These are phyloP conservation scores for Backusella liffmaniae DNA, from an alignment of 192 early-diverging fungal genomes.

Conservation along the genomic window DNA sequence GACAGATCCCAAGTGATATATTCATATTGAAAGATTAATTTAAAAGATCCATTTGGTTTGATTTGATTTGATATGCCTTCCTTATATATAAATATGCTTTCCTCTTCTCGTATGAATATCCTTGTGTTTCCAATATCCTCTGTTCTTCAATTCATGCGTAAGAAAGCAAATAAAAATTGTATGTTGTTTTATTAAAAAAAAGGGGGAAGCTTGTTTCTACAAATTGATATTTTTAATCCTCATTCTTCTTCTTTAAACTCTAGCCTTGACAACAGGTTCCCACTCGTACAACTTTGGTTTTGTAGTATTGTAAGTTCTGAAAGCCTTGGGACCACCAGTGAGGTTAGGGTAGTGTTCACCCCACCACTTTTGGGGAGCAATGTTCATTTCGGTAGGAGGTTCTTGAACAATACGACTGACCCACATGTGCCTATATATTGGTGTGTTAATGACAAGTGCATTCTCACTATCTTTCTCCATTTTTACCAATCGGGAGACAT, in stretches of 20 bases:
- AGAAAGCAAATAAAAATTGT: too few relatives aligned
- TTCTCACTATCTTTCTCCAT: background rate
- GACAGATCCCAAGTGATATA: too few relatives aligned
- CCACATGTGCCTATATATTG: slow-evolving; percentile 40
- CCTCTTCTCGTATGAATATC: too few relatives aligned
- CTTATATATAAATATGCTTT: too few relatives aligned
- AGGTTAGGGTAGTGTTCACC: slow-evolving; percentile 26
- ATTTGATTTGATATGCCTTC: too few relatives aligned
- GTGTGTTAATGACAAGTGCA: background rate
- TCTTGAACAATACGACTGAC: slow-evolving; percentile 36
- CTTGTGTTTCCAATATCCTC: too few relatives aligned
- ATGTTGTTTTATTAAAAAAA: too few relatives aligned
- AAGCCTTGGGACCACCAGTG: slow-evolving; percentile 42
- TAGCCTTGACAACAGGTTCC: slow-evolving; percentile 49
- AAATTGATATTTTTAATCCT: background rate
- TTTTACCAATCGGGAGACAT: slow-evolving; percentile 72
- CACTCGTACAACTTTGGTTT: slow-evolving; percentile 53
- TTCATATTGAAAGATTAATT: too few relatives aligned
- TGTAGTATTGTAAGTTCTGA: slow-evolving; percentile 60
- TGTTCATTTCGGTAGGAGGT: slow-evolving; percentile 34
- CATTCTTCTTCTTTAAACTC: slow-evolving; percentile 20
- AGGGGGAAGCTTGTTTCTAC: too few relatives aligned
- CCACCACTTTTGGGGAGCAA: slow-evolving; percentile 31
- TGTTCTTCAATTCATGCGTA: too few relatives aligned
- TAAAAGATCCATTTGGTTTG: too few relatives aligned